Base-by-base conservation (phyloP, 2,329 filamentous ascomycete species). In the Apiospora kogelbergensis region DNA sequence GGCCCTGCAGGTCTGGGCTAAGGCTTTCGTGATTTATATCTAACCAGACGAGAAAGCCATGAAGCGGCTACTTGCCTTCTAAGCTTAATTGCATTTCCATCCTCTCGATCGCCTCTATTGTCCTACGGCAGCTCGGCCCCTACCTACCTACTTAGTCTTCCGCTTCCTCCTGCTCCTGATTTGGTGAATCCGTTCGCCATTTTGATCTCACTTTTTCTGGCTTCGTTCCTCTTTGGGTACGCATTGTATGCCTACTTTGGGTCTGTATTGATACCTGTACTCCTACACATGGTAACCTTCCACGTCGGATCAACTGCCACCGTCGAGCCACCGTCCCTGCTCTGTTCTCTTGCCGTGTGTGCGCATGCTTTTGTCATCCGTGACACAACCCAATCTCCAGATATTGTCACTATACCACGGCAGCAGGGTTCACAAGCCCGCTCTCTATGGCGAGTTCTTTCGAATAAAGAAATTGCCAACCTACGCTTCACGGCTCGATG, bases 31-130 rank as follows among this genome's bases (percentile, higher is more conserved):
- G 40, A 57, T 63, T 67, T 48, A 46, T 64, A 30, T 57, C 66
- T 67, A 37, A 57, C 53, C 53, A 26, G n/a, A 40, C 60, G 26
- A 41, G 22, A 63, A 65, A 17, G 63, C 20, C 3, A 64, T 24
- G 37, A 65, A 67, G 57, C 69, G 69, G 69, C 40, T 68, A 24
- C 67, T 57, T 68, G 53, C 69, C 63, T 67, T 42, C 37, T 68
- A 70, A 68, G 69, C 69, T 68, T 70, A 68, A 70, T 70, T 63
- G 64, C 15, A 53, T 65, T 44, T 26, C 42, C 64, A 65, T 68
- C 24, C 24, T 40, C 57, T 67, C 7, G 42, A 15, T 46, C 30
- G 17, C 44, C 33, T 37, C 40, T 40, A 33, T 67, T 67, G 57
- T 65, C 66, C 33, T 67, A 66, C 60, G 15, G 20, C 22, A 20